Percentiles rank a stretch among this genome's conserved stretches.
Evolutionary conservation across 192 early-diverging fungal species (phyloP).

Genomic region (Coemansia sp.): DNA sequence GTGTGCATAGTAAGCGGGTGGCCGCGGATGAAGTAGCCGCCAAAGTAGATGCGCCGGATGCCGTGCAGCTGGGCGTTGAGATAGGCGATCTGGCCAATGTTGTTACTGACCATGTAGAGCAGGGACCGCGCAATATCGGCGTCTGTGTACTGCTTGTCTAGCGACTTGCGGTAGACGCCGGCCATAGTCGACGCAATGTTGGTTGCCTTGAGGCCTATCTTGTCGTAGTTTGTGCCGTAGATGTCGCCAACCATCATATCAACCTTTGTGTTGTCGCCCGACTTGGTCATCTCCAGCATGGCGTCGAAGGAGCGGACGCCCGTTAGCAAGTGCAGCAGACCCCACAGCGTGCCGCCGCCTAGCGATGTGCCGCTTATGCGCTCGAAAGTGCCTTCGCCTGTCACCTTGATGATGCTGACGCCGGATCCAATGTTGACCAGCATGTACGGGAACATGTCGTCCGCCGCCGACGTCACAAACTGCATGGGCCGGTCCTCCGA

Average conservation of each 20-base stretch:
- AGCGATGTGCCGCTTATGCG: conserved; percentile 87
- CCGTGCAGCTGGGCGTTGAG: conserved; percentile 92
- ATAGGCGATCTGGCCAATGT: conserved; percentile 98
- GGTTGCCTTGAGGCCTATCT: conserved; percentile 89
- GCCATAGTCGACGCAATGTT: conserved; percentile 95
- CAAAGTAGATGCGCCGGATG: conserved; percentile 90
- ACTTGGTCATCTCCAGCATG: conserved; percentile 82
- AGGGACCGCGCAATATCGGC: conserved; percentile 87
- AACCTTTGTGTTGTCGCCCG: conserved; percentile 89
- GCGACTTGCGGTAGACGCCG: conserved; percentile 88
- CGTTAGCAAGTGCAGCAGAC: conserved; percentile 83
- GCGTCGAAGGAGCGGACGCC: conserved; percentile 86
- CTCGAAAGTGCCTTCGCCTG: conserved; percentile 78
- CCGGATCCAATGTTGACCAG: conserved; percentile 97
- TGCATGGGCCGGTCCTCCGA: conserved; percentile 69
- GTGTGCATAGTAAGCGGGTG: conserved; percentile 98
- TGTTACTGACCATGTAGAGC: conserved; percentile 96
- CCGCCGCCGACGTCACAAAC: conserved; percentile 55
- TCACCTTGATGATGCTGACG: conserved; percentile 94
- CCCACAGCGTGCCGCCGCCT: conserved; percentile 97
- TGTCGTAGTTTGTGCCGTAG: conserved; percentile 85
- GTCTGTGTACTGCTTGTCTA: conserved; percentile 64
- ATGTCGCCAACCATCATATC: conserved; percentile 93
- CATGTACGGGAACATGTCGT: conserved; percentile 86
- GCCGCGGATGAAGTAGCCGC: conserved; percentile 95